Percentiles rank a stretch among this genome's conserved stretches.
Conservation (phyloP, 2,329 filamentous ascomycete species). For the Aspergillus fumigatiaffinis region DNA sequence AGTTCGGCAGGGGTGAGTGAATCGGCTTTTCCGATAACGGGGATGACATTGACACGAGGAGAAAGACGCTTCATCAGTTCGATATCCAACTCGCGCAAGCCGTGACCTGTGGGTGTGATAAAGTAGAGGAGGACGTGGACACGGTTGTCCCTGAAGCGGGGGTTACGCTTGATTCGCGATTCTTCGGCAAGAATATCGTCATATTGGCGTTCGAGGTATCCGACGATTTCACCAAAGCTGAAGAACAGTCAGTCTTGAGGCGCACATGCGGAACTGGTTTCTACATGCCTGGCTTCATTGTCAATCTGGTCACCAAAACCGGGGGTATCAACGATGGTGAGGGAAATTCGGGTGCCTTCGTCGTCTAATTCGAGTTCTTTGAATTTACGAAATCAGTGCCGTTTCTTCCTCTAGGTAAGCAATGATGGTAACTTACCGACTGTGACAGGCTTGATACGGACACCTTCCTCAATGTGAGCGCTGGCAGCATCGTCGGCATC, state of each 20-base stretch:
- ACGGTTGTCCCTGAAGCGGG: conserved; percentile 97
- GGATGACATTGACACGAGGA: conserved; percentile 96
- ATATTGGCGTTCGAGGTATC: conserved; percentile 98
- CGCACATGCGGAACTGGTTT: conserved; percentile 2
- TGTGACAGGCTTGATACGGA: conserved; percentile 97
- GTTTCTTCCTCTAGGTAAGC: conserved; percentile 11
- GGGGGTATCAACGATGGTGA: conserved; percentile 97
- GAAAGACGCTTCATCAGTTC: conserved; percentile 99
- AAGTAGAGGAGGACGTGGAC: conserved; percentile 98
- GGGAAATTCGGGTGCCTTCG: conserved; percentile 94
- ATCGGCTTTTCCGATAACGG: conserved; percentile 97
- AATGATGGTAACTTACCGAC: conserved; percentile 65
- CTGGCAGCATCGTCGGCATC: conserved; percentile 85
- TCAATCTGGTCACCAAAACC: conserved; percentile 99
- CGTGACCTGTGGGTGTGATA: conserved; percentile 96
- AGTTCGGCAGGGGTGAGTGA: conserved; percentile 94
- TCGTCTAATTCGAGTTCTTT: conserved; percentile 92
- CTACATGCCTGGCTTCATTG: conserved; percentile 85
- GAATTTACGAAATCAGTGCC: conserved; percentile 26
- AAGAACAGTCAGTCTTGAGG: conserved; percentile 22
- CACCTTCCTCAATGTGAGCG: conserved; percentile 91
- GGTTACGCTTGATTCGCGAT: conserved; percentile 99
- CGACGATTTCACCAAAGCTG: conserved; percentile 96
- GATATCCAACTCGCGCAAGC: conserved; percentile 97
- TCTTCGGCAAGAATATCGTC: conserved; percentile 99